phyloP scores from a whole-genome alignment of 352 stramenopile species.

The Hyphochytrium catenoides region DNA sequence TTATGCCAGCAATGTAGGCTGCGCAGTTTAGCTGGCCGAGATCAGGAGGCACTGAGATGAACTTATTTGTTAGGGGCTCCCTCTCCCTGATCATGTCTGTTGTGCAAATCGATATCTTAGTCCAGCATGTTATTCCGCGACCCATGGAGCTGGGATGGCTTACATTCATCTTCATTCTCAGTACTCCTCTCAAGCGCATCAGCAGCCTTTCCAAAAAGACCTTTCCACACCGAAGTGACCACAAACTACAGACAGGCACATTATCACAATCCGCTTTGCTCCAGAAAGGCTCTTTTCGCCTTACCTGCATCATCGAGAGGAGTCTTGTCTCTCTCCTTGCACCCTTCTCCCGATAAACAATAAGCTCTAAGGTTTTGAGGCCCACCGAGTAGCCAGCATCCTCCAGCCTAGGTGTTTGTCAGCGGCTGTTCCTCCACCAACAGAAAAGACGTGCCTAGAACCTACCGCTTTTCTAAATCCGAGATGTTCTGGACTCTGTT shows the following conservation, averaged over 20 bases:
- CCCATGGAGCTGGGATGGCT: background rate
- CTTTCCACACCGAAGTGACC: constrained; percentile 79
- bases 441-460: constrained; percentile 4
- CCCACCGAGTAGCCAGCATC: constrained; percentile 82
- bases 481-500: constrained; percentile 79
- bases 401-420: constrained; percentile 37
- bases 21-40: constrained; percentile 86
- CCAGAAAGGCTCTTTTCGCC: background rate
- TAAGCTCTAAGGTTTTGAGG: constrained; percentile 78
- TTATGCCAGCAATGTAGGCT: constrained; percentile 84
- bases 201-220: constrained; percentile 84
- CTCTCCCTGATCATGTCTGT: constrained; percentile 83
- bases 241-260: constrained; percentile 64
- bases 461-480: constrained; percentile 72
- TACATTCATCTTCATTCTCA: constrained; percentile 87
- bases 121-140: background rate
- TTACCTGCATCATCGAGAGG: constrained; percentile 47
- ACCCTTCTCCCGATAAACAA: constrained; percentile 55
- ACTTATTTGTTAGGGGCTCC: constrained; percentile 81
- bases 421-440: background rate
- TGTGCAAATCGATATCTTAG: background rate
- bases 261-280: constrained; percentile 21
- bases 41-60: constrained; percentile 82
- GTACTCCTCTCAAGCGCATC: constrained; percentile 87
- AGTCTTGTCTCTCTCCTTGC: constrained; percentile 51